Evolutionary conservation across 768 basidiomycete genomes (phyloP).

Genomic region (Xerocomellus intermedius): DNA sequence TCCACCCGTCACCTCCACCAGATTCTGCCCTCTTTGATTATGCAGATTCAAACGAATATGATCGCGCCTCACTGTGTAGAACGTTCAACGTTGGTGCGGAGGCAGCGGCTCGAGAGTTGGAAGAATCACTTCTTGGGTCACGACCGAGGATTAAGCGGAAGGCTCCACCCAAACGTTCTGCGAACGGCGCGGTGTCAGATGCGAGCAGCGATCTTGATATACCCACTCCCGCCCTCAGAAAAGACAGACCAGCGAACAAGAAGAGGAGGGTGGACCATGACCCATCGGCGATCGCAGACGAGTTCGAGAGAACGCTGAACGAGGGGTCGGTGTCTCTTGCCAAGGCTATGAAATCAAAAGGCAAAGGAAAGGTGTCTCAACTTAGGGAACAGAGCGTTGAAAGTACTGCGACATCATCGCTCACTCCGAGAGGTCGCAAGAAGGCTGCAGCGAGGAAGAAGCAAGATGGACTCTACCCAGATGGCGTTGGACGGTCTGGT

Average conservation of each 20-base stretch:
- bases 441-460: conserved; percentile 59
- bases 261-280: conserved; percentile 58
- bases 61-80: conserved; percentile 21
- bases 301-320: conserved; percentile 44
- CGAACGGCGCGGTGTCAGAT: conserved; percentile 51
- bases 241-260: conserved; percentile 51
- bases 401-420: conserved; percentile 41
- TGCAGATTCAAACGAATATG: conserved; percentile 24
- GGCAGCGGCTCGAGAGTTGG: conserved; percentile 57
- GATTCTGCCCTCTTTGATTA: conserved; percentile 32
- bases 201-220: conserved; percentile 57
- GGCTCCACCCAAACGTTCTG: conserved; percentile 49
- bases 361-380: conserved; percentile 49
- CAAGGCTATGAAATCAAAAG: conserved; percentile 42
- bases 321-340: conserved; percentile 38
- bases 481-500: conserved; percentile 49
- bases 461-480: conserved; percentile 47
- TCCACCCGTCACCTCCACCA: conserved; percentile 37
- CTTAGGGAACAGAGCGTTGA: conserved; percentile 60
- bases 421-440: conserved; percentile 54
- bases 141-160: conserved; percentile 39
- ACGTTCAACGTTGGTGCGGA: conserved; percentile 39
- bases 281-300: conserved; percentile 41
- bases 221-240: conserved; percentile 32
- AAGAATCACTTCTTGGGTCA: conserved; percentile 51